phyloP scores from a whole-genome alignment of 441 rosid genomes.

The Populus hybrid region DNA sequence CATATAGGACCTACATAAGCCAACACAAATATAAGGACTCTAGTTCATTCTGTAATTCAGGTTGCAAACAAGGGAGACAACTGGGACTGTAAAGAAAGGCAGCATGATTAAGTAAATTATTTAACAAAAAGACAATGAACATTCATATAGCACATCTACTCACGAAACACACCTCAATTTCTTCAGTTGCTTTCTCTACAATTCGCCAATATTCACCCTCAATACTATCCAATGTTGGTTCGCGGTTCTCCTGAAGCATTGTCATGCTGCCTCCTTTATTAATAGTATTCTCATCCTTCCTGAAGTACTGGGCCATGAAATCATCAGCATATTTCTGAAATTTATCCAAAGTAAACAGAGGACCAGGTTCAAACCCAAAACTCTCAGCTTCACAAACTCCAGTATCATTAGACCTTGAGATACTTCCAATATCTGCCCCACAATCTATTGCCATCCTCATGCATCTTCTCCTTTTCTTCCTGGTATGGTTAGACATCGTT shows the following conservation, averaged over 20 bases:
- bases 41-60: constrained; percentile 15
- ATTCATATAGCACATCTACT: constrained; percentile 2
- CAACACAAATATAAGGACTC: constrained; percentile 15
- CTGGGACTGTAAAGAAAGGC: neutral
- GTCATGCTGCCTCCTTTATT: constrained; percentile 30
- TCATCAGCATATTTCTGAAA: constrained; percentile 89
- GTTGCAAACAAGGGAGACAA: constrained; percentile 2
- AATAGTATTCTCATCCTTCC: constrained; percentile 37
- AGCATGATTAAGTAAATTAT: constrained; percentile 1
- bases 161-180: constrained; percentile 66
- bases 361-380: constrained; percentile 99
- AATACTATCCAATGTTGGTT: constrained; percentile 65
- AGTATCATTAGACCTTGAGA: constrained; percentile 36
- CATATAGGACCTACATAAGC: constrained; percentile 78
- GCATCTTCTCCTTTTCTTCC: constrained; percentile 80
- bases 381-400: constrained; percentile 56
- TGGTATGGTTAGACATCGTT: constrained; percentile 43
- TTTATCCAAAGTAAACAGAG: constrained; percentile 67
- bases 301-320: constrained; percentile 80
- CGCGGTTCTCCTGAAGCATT: constrained; percentile 36
- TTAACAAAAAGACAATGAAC: neutral
- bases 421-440: constrained; percentile 41
- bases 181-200: constrained; percentile 93
- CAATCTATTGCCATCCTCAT: constrained; percentile 56
- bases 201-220: constrained; percentile 99